Base-by-base conservation (phyloP, 2,329 filamentous ascomycete genomes). In the Nigrospora osmanthi region DNA sequence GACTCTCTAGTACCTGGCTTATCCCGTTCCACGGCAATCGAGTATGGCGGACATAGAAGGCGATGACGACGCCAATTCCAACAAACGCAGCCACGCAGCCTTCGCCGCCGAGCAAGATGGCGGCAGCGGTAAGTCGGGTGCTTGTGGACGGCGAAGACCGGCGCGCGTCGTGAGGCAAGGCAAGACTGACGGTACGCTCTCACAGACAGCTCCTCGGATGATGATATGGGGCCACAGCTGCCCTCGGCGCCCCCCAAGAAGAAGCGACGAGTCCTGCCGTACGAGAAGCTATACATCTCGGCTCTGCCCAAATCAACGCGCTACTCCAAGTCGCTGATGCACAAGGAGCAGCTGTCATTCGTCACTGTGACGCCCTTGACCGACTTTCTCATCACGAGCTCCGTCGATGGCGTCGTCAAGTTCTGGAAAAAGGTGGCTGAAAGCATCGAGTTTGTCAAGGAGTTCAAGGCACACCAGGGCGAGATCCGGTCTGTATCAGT, bases 271-370 rank as follows among this genome's bases (percentile, higher is more conserved):
- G 87, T 87, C 56, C 81, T 98, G 3, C 89, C 88, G 2, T 91
- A 96, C 70, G 91, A 97, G 68, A 95, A 93, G 64, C 82, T 97
- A 57, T 97, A 96, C 67, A 73, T 97, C 51, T 87, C 88, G 47
- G 91, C 93, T 35, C 77, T 98, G 34, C 93, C 93, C 5, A 80
- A 79, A 42, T 87, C 88, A 16, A 59, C 75, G 34, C 85, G 88
- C 38, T 98, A 98, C 68, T 95, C 87, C 47, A 95, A 90, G 60
- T 97, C 93, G 38, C 74, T 98, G 58, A 98, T 98, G 94, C 93
- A 98, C 76, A 90, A 91, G 69, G 93, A 98, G 54, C 89, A 95
- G 67, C 69, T 98, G 41, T 80, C 85, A 46, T 97, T 90, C 58
- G 80, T 88, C 51, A 94, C 84, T 12, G 83, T 95, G 63, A 95